Conservation (phyloP, 768 basidiomycete species). For the Clitopilus passeckerianus region DNA sequence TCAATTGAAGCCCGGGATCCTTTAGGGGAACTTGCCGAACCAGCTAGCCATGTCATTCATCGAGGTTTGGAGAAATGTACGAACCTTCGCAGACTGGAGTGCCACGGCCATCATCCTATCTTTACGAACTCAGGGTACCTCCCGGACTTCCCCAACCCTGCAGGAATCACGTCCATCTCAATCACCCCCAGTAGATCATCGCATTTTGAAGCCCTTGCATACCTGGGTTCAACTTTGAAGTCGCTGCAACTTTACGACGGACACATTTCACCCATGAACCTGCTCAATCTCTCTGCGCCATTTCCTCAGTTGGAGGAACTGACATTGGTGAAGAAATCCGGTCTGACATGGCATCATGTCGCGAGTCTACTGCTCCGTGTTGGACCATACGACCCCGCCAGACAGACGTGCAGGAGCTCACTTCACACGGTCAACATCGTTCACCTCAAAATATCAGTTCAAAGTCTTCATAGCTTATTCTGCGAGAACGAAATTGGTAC, state of each 20-base stretch:
- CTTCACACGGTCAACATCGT: neutral
- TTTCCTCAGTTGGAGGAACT: neutral
- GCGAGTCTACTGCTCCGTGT: neutral
- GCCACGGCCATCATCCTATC: neutral
- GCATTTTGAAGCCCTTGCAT: neutral
- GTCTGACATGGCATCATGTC: neutral
- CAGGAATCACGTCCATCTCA: neutral
- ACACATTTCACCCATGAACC: neutral
- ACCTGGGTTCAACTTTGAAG: neutral
- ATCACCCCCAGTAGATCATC: neutral
- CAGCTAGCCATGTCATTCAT: neutral
- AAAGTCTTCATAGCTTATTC: neutral
- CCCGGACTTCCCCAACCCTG: neutral
- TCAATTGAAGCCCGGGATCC: neutral
- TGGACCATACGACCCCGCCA: neutral
- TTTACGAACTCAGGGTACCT: neutral
- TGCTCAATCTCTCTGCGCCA: neutral
- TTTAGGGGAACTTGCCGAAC: neutral
- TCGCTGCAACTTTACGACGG: neutral
- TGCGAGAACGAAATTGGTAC: neutral
- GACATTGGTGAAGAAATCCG: neutral
- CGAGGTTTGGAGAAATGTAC: neutral
- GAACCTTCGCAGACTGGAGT: neutral
- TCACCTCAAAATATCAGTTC: neutral
- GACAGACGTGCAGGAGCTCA: neutral